These are phyloP conservation scores for Zopfia rhizophila DNA, from an alignment of 2,329 filamentous ascomycete genomes.

Conservation along the genomic window DNA sequence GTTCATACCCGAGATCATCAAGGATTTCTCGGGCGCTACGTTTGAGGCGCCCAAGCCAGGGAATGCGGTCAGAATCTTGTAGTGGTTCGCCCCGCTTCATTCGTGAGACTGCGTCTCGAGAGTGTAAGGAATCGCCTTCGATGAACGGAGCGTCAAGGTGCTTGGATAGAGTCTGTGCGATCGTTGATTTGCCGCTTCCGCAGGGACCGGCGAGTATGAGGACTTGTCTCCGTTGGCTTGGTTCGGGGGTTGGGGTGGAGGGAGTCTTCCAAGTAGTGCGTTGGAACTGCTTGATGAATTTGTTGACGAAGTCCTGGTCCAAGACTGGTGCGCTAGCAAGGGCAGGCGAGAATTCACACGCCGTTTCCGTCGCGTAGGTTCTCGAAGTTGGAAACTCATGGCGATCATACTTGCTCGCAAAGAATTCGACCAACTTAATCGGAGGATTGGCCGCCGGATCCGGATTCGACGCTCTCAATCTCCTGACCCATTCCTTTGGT, in stretches of 20 bases:
- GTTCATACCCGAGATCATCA: slow-evolving; percentile 17
- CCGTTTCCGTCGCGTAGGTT: slow-evolving; percentile 29
- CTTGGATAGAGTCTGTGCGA: slow-evolving; percentile 44
- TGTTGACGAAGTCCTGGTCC: slow-evolving; percentile 27
- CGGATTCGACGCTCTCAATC: slow-evolving; percentile 56
- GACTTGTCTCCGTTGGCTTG: slow-evolving; percentile 27
- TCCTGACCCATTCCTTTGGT: slow-evolving; percentile 36
- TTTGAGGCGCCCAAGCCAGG: slow-evolving; percentile 32
- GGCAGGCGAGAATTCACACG: slow-evolving; percentile 25
- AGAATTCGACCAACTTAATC: slow-evolving; percentile 66
- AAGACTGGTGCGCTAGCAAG: slow-evolving; percentile 27
- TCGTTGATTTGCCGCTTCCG: slow-evolving; percentile 55
- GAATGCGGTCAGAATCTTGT: slow-evolving; percentile 42
- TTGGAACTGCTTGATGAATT: slow-evolving; percentile 36
- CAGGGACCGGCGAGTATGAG: slow-evolving; percentile 54
- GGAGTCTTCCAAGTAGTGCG: slow-evolving; percentile 22
- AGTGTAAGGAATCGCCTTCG: slow-evolving; percentile 56
- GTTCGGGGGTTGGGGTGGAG: neutral
- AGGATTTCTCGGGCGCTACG: slow-evolving; percentile 28
- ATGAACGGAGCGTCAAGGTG: slow-evolving; percentile 48
- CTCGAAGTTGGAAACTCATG: slow-evolving; percentile 22
- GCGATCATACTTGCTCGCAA: slow-evolving; percentile 61
- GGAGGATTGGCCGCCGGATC: slow-evolving; percentile 63
- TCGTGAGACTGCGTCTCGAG: slow-evolving; percentile 40
- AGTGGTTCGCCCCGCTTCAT: slow-evolving; percentile 46